A percentile compares a stretch with the other conserved stretches of the same genome.
Evolutionary conservation across 2,329 filamentous ascomycete genomes (phyloP).

Genomic region (Alternaria sp.): DNA sequence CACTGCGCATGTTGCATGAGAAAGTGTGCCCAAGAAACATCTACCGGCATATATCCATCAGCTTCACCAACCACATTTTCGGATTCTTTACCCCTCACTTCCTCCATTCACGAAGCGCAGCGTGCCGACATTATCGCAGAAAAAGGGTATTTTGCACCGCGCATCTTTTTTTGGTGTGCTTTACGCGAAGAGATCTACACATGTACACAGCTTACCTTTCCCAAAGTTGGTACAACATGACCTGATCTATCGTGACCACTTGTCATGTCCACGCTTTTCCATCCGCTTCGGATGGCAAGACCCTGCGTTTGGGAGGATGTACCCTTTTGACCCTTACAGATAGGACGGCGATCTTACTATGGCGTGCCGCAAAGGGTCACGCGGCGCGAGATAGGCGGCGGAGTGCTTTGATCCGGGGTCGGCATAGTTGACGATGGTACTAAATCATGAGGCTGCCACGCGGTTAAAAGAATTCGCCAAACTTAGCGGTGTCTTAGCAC

Average conservation of each 20-base stretch:
- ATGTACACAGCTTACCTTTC: background rate
- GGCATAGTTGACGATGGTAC: slow-evolving; percentile 5
- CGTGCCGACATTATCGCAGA: background rate
- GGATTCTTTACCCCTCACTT: background rate
- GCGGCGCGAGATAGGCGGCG: slow-evolving; percentile 2
- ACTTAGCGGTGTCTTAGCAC: too few relatives aligned
- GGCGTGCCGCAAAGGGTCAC: slow-evolving; percentile 7
- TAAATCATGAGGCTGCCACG: background rate
- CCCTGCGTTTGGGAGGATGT: background rate
- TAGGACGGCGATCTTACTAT: slow-evolving; percentile 1
- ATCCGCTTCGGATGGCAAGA: background rate
- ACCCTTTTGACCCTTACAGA: background rate
- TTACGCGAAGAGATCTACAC: background rate
- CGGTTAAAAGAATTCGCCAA: too few relatives aligned
- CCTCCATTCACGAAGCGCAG: background rate
- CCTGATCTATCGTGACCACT: slow-evolving; percentile 3
- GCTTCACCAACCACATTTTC: background rate
- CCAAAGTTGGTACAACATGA: background rate
- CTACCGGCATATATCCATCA: background rate
- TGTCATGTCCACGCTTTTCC: slow-evolving; percentile 6
- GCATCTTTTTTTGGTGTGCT: background rate
- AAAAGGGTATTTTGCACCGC: background rate
- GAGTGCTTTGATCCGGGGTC: slow-evolving; percentile 2
- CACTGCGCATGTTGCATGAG: background rate
- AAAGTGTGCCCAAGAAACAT: background rate